phyloP scores from a whole-genome alignment of 2,329 filamentous ascomycete species.

The Fusarium phyllophilum region DNA sequence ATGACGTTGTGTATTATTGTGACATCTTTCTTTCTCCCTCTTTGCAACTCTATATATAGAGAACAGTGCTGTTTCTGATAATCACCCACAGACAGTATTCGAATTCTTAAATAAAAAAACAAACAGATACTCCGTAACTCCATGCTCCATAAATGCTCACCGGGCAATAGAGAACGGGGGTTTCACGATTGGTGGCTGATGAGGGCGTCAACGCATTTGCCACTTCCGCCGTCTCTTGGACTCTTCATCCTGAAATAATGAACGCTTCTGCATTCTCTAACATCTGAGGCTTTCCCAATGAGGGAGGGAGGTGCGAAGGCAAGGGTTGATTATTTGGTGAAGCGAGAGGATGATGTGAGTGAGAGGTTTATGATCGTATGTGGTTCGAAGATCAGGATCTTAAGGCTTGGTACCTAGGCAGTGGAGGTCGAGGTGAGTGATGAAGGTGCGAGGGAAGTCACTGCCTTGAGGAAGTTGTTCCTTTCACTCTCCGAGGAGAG shows the following conservation, averaged over 20 bases:
- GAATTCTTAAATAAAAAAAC: neutral
- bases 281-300: fast-evolving
- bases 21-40: neutral
- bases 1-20: neutral
- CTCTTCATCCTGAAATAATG: neutral
- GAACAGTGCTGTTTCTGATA: neutral
- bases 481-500: neutral
- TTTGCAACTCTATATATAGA: neutral
- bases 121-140: neutral
- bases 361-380: neutral
- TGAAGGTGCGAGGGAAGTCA: neutral
- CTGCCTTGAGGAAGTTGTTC: constrained; percentile 10
- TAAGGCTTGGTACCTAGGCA: neutral
- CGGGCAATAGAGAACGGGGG: neutral
- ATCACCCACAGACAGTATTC: too few species aligned
- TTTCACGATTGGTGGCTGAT: neutral
- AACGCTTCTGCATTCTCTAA: neutral
- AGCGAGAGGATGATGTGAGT: constrained; percentile 13
- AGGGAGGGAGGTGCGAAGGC: neutral
- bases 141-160: neutral
- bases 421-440: neutral
- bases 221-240: neutral
- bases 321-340: neutral
- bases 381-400: neutral
- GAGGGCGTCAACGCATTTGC: neutral